Conservation (phyloP, 2,329 filamentous ascomycete species). For the Botrytis porri region DNA sequence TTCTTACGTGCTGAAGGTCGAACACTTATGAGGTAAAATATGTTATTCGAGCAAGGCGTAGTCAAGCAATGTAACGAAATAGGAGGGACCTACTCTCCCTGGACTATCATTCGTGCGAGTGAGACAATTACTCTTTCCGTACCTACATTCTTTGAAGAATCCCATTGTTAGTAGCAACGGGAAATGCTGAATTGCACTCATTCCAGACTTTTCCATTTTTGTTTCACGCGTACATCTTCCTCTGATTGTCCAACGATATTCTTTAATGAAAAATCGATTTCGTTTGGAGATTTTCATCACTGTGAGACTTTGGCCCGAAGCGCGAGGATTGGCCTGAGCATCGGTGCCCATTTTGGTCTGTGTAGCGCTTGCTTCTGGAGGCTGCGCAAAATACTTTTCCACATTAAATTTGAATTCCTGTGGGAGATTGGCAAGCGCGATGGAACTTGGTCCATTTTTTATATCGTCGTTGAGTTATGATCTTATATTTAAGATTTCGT, state of each 20-base stretch:
- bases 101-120: not conserved
- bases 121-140: not conserved
- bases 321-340: not conserved
- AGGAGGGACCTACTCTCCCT: not conserved
- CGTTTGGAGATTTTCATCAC: not conserved
- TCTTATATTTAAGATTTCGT: not conserved
- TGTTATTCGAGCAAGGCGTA: not conserved
- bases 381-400: not conserved
- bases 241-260: not conserved
- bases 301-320: not conserved
- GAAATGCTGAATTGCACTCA: not conserved
- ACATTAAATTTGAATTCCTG: constrained; percentile 9
- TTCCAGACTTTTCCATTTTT: not conserved
- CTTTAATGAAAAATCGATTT: not conserved
- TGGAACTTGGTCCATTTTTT: not conserved
- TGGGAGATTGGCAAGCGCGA: not conserved
- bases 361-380: not conserved
- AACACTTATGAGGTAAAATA: not conserved
- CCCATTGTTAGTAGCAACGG: not conserved
- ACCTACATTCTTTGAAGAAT: not conserved
- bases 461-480: not conserved
- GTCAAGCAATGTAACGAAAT: not conserved
- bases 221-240: not conserved
- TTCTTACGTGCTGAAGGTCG: not conserved
- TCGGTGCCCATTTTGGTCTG: not conserved